A percentile compares a stretch with the other conserved stretches of the same genome.
These are phyloP conservation scores for Danielozyma ontarioensis DNA, from an alignment of 805 yeast species.

Conservation along the genomic window DNA sequence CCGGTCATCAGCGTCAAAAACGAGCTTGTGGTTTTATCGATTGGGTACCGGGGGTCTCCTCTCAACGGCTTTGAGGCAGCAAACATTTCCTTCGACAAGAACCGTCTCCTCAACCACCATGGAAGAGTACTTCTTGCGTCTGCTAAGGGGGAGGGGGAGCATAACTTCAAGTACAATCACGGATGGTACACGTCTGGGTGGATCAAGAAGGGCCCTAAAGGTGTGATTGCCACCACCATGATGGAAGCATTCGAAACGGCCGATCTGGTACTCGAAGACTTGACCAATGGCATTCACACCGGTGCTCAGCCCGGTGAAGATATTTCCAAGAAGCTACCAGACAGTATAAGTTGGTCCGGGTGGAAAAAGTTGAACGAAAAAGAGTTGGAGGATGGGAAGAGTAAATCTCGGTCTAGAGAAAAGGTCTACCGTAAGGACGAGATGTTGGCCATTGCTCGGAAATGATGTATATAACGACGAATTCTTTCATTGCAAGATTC, in stretches of 20 bases:
- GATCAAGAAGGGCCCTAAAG: conserved; percentile 82
- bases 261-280: conserved; percentile 56
- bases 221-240: conserved; percentile 90
- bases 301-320: conserved; percentile 11
- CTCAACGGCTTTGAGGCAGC: conserved; percentile 50
- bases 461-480: too few species aligned
- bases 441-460: conserved; percentile 40
- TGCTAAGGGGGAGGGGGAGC: conserved; percentile 10
- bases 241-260: conserved; percentile 76
- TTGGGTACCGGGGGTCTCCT: conserved; percentile 76
- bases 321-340: conserved; percentile 6
- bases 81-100: conserved; percentile 24
- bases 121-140: conserved; percentile 25
- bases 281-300: conserved; percentile 23
- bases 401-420: conserved; percentile 48
- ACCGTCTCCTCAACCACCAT: conserved; percentile 26
- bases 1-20: conserved; percentile 31
- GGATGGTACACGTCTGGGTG: conserved; percentile 85
- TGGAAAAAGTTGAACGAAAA: conserved; percentile 56
- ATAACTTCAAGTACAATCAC: conserved; percentile 19
- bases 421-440: conserved; percentile 47
- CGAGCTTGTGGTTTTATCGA: conserved; percentile 71
- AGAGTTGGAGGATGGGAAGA: conserved; percentile 48
- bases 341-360: conserved; percentile 53
- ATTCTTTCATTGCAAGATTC: too few species aligned